A percentile compares a stretch with the other conserved stretches of the same genome.
These are phyloP conservation scores for Candida insectalens DNA, from an alignment of 805 yeast species.

Conservation along the genomic window DNA sequence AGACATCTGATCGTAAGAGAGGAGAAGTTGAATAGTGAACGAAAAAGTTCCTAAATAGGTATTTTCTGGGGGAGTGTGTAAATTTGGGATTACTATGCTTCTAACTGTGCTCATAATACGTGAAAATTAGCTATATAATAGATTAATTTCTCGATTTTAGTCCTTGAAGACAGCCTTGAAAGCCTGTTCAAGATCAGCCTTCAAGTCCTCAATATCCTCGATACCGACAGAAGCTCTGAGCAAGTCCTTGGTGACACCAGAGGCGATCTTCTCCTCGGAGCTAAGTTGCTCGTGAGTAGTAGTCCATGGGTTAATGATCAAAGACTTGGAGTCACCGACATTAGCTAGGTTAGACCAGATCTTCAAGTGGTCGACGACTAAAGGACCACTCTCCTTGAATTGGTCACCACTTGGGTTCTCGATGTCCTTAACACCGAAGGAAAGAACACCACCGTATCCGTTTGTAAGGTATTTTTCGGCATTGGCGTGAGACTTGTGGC, in stretches of 20 bases:
- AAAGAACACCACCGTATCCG: slow-evolving; percentile 81
- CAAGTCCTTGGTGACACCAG: slow-evolving; percentile 85
- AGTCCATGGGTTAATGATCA: slow-evolving; percentile 91
- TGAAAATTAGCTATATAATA: too few relatives aligned
- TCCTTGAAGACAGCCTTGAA: slow-evolving; percentile 48
- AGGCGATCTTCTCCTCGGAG: slow-evolving; percentile 67
- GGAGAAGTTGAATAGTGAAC: too few relatives aligned
- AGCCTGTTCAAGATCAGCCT: slow-evolving; percentile 81
- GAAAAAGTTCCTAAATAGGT: too few relatives aligned
- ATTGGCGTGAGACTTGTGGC: slow-evolving; percentile 67
- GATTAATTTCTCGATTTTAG: background rate
- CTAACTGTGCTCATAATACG: too few relatives aligned
- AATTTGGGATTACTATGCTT: too few relatives aligned
- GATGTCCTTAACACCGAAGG: slow-evolving; percentile 77
- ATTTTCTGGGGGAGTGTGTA: too few relatives aligned
- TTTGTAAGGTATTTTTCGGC: slow-evolving; percentile 75
- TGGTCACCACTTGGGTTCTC: slow-evolving; percentile 39
- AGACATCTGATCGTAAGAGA: too few relatives aligned
- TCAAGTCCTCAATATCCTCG: slow-evolving; percentile 84
- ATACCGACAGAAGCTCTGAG: slow-evolving; percentile 88
- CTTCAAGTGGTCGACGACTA: slow-evolving; percentile 74
- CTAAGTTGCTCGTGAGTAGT: slow-evolving; percentile 91
- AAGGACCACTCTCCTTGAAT: slow-evolving; percentile 70
- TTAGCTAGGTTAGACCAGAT: slow-evolving; percentile 90
- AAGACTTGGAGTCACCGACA: slow-evolving; percentile 93